Evolutionary conservation across 1,139 yeast species (phyloP).

Genomic region (Debaryomyces singareniensis): DNA sequence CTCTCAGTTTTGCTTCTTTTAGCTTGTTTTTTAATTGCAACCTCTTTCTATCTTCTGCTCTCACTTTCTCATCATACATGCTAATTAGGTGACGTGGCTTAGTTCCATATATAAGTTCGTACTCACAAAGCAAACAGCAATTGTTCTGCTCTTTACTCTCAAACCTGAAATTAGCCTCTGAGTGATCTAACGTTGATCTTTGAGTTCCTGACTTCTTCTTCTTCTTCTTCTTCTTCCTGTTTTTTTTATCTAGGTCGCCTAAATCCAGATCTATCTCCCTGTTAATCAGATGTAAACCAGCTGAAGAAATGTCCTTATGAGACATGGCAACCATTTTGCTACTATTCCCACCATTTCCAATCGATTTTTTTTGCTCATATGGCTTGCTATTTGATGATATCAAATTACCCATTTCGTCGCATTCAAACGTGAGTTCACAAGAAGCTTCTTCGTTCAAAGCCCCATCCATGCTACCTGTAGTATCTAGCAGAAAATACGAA

Average conservation of each 20-base stretch:
- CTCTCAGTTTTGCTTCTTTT: slow-evolving; percentile 32
- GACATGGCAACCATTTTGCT: too few relatives aligned
- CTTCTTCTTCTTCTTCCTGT: slow-evolving; percentile 16
- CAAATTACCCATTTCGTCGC: slow-evolving; percentile 36
- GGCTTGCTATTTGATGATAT: slow-evolving; percentile 37
- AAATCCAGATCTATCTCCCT: slow-evolving; percentile 5
- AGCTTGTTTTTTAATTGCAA: slow-evolving; percentile 29
- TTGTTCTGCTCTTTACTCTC: slow-evolving; percentile 4
- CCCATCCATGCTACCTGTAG: neutral
- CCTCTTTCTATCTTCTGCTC: slow-evolving; percentile 27
- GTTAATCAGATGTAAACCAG: neutral
- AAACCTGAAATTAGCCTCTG: slow-evolving; percentile 6
- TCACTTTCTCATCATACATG: slow-evolving; percentile 23
- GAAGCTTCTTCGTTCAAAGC: slow-evolving; percentile 22
- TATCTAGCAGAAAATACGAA: too few relatives aligned
- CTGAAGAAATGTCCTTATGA: neutral
- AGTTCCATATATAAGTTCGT: slow-evolving; percentile 48
- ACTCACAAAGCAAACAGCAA: slow-evolving; percentile 56
- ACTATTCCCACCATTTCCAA: too few relatives aligned
- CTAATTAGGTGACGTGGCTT: slow-evolving; percentile 21
- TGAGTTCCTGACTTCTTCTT: neutral
- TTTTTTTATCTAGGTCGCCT: slow-evolving; percentile 10
- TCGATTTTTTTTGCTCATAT: slow-evolving; percentile 24
- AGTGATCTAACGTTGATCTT: neutral
- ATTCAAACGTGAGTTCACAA: slow-evolving; percentile 41